A percentile compares a stretch with the other conserved stretches of the same genome.
These are phyloP conservation scores for Leishmania gerbilli DNA, from an alignment of 208 protist genomes.

Conservation along the genomic window DNA sequence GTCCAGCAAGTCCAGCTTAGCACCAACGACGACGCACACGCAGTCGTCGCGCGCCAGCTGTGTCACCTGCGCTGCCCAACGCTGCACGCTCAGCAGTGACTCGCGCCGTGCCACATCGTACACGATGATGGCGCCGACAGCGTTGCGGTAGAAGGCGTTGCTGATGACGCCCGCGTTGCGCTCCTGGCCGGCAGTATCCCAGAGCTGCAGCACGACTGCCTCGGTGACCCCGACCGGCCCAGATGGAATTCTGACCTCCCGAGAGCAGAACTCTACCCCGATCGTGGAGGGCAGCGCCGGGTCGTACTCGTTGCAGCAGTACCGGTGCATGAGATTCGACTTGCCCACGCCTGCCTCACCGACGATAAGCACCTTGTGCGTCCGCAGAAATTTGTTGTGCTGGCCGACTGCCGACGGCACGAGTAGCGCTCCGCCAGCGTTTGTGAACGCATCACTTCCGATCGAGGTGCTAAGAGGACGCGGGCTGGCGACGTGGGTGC, in stretches of 20 bases:
- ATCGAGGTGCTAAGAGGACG: not conserved
- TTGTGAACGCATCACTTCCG: not conserved
- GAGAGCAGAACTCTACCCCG: conserved; percentile 96
- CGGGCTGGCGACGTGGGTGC: conserved; percentile 21
- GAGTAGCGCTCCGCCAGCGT: not conserved
- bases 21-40: conserved; percentile 47
- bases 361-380: conserved; percentile 97
- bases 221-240: conserved; percentile 33
- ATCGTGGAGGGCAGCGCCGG: conserved; percentile 92
- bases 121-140: conserved; percentile 43
- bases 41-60: conserved; percentile 43
- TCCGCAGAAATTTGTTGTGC: conserved; percentile 57
- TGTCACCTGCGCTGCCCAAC: conserved; percentile 39
- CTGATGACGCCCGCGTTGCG: conserved; percentile 40
- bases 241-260: conserved; percentile 87
- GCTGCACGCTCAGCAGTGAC: conserved; percentile 36
- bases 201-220: conserved; percentile 76
- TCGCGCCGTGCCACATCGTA: conserved; percentile 52
- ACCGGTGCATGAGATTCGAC: conserved; percentile 95
- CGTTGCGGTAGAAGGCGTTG: conserved; percentile 53
- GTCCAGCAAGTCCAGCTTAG: conserved; percentile 39
- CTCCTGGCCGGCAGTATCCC: conserved; percentile 73
- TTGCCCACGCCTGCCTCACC: conserved; percentile 95
- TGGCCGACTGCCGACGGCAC: conserved; percentile 12
- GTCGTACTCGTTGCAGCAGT: conserved; percentile 93